Base-by-base conservation (phyloP, 23 red algal genomes). In the Pyropia haitanensis region DNA sequence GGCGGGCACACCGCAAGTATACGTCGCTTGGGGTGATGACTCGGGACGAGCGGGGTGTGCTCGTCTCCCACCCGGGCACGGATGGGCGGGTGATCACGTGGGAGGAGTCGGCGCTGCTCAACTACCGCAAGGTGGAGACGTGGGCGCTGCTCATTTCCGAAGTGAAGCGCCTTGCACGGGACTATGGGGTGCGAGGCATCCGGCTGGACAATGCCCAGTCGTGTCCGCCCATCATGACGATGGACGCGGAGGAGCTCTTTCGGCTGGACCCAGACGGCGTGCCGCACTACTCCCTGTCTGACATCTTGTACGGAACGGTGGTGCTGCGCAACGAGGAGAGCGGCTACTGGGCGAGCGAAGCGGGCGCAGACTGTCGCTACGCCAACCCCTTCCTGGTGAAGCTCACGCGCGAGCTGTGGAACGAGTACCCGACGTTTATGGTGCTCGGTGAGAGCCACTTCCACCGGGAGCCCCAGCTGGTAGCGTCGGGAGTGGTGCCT, bases 141-240 rank as follows among this genome's bases (percentile, higher is more conserved):
- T 98, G 94, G 94, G 82, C 91, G 57, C 48, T 89, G 9, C 75
- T 98, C 56, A 69, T 91, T 51, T 52, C 72, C 16, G 94, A 98
- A 52, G 60, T 98, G 14, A 84, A 89, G 54, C 31, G 49, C 3
- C 50, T 98, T 14, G 80, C 88, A 26, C 57, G 68, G 13, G 64
- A 91, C 26, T 87, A 88, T 44, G 94, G 94, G 28, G 80, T 89
- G 19, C 64, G 88, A 19, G 94, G 94, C 17, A 71, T 98, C 17
- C 79, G 94, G 18, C 79, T 98, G 53, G 94, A 98, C 60, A 98
- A 98, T 79, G 94, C 86, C 25, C 94, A 98, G 53, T 80, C 79
- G 10, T 68, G 73, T 25, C 94, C 94, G 14, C 80, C 76, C 15
- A 88, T 98, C 46, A 68, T 98, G 73, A 53, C 57, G 39, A 71